Base-by-base conservation (phyloP, 2,329 filamentous ascomycete genomes). In the Arthrobotrys sinensis region DNA sequence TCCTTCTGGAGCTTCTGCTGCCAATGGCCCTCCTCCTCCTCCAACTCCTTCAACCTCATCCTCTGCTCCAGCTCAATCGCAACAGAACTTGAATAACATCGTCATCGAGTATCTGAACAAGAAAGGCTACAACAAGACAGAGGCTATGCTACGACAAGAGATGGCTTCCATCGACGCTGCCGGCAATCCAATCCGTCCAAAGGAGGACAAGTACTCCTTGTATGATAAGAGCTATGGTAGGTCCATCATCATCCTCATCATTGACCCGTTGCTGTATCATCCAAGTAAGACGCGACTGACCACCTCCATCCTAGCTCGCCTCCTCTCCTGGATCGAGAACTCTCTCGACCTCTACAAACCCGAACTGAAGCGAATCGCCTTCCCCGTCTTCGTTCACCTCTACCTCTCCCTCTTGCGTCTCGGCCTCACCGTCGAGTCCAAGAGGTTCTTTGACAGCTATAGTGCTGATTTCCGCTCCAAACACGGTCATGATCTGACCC, bases 321-420 rank as follows among this genome's bases (percentile, higher is more conserved):
- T 97, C 48, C 91, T 89, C 80, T 89, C 90, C 80, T 99, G 94
- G 92, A 91, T 97, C 55, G 94, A 97, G 80, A 94, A 95, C 81
- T 94, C 93, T 76, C 87, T 99, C 24, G 95, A 98, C 80, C 88
- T 98, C 32, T 98, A 98, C 88, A 97, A 97, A 90, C 93, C 95
- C 52, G 96, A 99, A 85, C 87, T 99, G 2, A 89, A 90, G 75
- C 94, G 96, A 81, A 87, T 98, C 3, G 86, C 97, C 14, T 99
- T 96, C 94, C 96, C 96, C 0, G 86, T 96, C 0, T 98, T 97
- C 82, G 92, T 98, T 63, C 97, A 99, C 84, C 96, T 93, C 0
- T 97, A 92, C 83, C 87, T 99, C 28, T 91, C 93, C 72, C 88
- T 98, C 69, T 88, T 96, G 32, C 87, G 87, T 38, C 89, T 93